Percentiles rank a stretch among this genome's conserved stretches.
phyloP scores from a whole-genome alignment of 2,329 filamentous ascomycete species.

The Septoria linicola region DNA sequence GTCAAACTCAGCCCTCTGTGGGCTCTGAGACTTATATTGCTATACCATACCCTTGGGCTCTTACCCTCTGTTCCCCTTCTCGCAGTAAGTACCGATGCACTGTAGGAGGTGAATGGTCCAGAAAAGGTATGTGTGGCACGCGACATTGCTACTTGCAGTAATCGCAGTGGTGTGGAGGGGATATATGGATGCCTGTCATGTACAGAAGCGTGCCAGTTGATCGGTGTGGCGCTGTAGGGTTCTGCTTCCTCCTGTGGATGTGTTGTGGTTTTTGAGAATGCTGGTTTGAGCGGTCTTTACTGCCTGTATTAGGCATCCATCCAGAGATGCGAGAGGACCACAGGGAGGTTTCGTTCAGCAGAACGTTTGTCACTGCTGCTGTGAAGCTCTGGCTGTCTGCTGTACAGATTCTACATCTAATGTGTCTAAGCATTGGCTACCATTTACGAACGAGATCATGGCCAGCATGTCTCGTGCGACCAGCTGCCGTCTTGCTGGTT shows the following conservation, averaged over 20 bases:
- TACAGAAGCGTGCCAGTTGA: not conserved
- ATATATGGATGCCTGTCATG: not conserved
- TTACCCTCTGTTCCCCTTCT: too few relatives aligned
- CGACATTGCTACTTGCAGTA: not conserved
- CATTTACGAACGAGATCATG: constrained; percentile 44
- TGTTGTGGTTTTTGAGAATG: not conserved
- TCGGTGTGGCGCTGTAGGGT: not conserved
- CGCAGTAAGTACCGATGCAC: too few relatives aligned
- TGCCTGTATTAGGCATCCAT: too few relatives aligned
- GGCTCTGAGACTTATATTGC: not conserved
- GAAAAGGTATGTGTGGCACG: not conserved
- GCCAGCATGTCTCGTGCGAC: constrained; percentile 70
- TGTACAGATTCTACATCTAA: too few relatives aligned
- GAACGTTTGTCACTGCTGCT: too few relatives aligned
- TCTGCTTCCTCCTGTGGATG: not conserved
- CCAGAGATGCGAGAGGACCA: too few relatives aligned
- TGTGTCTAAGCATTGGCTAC: too few relatives aligned
- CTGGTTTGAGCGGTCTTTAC: too few relatives aligned
- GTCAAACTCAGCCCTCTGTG: not conserved
- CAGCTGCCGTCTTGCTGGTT: constrained; percentile 56
- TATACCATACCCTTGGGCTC: not conserved
- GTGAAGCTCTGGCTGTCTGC: too few relatives aligned
- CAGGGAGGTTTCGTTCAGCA: too few relatives aligned
- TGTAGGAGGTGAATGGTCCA: not conserved
- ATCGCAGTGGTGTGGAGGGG: not conserved